Evolutionary conservation across 768 basidiomycete genomes (phyloP), one percentile per base, ranked within the genome.

Genomic region (Suillus subaureus): DNA sequence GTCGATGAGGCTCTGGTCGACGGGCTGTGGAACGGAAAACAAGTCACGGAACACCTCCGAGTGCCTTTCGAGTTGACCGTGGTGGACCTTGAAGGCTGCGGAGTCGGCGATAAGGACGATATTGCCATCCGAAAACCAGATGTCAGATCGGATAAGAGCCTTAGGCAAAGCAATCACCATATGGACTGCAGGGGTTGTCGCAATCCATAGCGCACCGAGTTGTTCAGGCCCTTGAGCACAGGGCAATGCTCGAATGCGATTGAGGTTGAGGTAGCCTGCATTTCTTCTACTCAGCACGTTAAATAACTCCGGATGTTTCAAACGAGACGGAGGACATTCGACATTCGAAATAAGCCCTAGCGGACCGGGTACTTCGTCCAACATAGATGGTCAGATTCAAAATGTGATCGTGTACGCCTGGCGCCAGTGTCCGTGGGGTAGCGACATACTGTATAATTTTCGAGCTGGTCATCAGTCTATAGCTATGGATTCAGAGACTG

Each of bases 81-180:
- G 84, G 70, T 92, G 91, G 5, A 92, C 89, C 67, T 88, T 91
- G 82, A 92, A 92, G 0, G 84, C 86, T 15, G 83, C 83, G 23
- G 76, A 74, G 0, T 82, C 84, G 1, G 87, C 83, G 61, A 90
- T 75, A 61, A 92, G 81, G 61, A 91, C 78, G 51, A 91, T 78
- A 71, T 91, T 92, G 13, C 91, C 91, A 69, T 92, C 91, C 0
- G 77, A 67, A 72, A 92, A 92, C 89, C 89, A 92, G 71, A 92
- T 84, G 68, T 90, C 88, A 1, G 89, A 85, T 31, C 81, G 73
- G 37, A 77, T 64, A 62, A 75, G 71, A 40, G 74, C 69, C 51
- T 75, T 71, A 11, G 74, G 72, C 21, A 62, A 28, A 33, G 26
- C 8, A 9, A n/a, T 31, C 26, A 1, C 2, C 9, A 16, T 37